Evolutionary conservation across 805 yeast genomes (phyloP), one percentile per base, ranked within the genome.

Genomic region (Ogataea trehaloabstinens): DNA sequence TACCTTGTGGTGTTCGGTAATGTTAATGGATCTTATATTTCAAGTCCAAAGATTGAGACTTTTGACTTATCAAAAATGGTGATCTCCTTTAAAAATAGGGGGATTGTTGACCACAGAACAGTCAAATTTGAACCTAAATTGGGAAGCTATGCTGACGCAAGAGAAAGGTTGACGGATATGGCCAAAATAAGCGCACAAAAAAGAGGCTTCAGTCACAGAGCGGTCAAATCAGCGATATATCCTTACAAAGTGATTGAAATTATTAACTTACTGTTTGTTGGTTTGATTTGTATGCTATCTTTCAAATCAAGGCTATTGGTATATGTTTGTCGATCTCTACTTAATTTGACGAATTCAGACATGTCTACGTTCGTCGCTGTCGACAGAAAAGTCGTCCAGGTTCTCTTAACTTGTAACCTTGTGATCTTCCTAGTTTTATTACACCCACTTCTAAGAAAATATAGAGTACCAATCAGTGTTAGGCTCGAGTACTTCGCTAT

Each of bases 111-210:
- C 44, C 61, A 61, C 40, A 30, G 33, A 4, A 55, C 61, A 15
- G 68, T 81, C 24, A 66, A 71, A 8, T 64, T 82, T 33, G 69
- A 70, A 16, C 83, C 85, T 31, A 81, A 76, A 21, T 55, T 69
- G 65, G 61, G 60, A 42, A 22, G 38, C 15, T 49, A 44, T 20
- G 21, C 64, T 36, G 85, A 82, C 37, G 73, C 81, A 3, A 64
- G 79, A 34, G 63, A 49, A 1, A 73, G 74, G 47, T 66, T 89
- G 35, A 78, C 82, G 13, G 68, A 72, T 16, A 84, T 89, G 95
- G 93, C 95, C 24, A 75, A 77, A 51, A 71, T 69, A 28, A 78
- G 91, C 2, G 95, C 96, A 3, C 61, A 54, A 4, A 73, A 76
- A 42, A 65, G 83, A 41, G 82, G 82, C 2, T 74, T 63, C 48